A percentile compares a stretch with the other conserved stretches of the same genome.
Evolutionary conservation across 2,329 filamentous ascomycete genomes (phyloP).

Genomic region (Westerdykella aurantiaca): DNA sequence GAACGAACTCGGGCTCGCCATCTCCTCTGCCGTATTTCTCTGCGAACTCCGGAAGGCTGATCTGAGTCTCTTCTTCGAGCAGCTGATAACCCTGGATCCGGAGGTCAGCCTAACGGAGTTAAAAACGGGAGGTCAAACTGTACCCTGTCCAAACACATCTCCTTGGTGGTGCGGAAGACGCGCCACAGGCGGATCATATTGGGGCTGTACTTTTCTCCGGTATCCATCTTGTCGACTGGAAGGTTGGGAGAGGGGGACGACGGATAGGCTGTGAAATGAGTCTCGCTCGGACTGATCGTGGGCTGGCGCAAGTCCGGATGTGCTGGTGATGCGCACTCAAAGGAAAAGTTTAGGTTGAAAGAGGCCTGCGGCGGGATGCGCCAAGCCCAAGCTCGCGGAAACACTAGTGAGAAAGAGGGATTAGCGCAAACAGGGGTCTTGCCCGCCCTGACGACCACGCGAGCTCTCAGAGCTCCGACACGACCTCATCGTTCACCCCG

Average conservation of each 20-base stretch:
- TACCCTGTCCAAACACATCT: constrained; percentile 92
- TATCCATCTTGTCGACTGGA: constrained; percentile 22
- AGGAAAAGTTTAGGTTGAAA: constrained; percentile 6
- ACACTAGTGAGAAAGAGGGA: not conserved
- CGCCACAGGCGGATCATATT: constrained; percentile 69
- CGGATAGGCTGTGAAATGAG: constrained; percentile 6
- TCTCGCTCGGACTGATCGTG: not conserved
- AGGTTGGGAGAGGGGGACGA: constrained; percentile 1
- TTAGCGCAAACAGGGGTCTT: not conserved
- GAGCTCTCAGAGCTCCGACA: not conserved
- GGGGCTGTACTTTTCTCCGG: constrained; percentile 16
- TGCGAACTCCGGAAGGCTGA: constrained; percentile 78
- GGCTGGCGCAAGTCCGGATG: not conserved
- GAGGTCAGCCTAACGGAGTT: constrained; percentile 14
- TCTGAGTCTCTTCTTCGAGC: constrained; percentile 79
- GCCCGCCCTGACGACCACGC: not conserved
- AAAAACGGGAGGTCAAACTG: constrained; percentile 29
- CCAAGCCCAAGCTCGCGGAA: not conserved
- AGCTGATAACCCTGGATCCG: constrained; percentile 78
- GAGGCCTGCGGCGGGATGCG: not conserved
- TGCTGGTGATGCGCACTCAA: not conserved
- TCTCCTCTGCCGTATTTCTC: constrained; percentile 63
- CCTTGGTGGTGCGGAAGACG: constrained; percentile 85
- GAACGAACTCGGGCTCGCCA: constrained; percentile 67
- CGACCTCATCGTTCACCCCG: constrained; percentile 9